A percentile compares a stretch with the other conserved stretches of the same genome.
Conservation (phyloP, 2,329 filamentous ascomycete species). For the Apiospora saccharicola region DNA sequence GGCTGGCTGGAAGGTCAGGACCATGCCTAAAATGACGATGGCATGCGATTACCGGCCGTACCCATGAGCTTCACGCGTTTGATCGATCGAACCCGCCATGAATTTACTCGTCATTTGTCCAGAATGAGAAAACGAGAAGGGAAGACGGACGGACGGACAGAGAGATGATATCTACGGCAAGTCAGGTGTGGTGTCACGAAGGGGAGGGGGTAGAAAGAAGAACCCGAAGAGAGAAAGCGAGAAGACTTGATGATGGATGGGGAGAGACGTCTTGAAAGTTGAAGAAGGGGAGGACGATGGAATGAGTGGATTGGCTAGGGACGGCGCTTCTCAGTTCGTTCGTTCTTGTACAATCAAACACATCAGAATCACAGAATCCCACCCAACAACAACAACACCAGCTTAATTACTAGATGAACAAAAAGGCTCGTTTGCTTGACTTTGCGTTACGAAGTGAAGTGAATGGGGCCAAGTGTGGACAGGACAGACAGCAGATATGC, state of each 20-base stretch:
- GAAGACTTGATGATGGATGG: neutral
- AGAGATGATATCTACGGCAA: neutral
- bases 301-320: neutral
- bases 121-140: neutral
- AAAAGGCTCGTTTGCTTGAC: neutral
- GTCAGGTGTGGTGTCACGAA: neutral
- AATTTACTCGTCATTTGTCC: neutral
- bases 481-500: neutral
- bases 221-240: neutral
- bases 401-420: slow-evolving; percentile 1
- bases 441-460: neutral
- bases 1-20: neutral
- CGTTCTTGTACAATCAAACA: neutral
- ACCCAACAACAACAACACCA: neutral
- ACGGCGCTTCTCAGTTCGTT: neutral
- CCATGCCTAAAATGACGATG: slow-evolving; percentile 1
- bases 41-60: slow-evolving; percentile 9
- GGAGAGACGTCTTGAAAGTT: neutral
- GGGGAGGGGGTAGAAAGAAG: neutral
- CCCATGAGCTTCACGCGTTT: neutral
- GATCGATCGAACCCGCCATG: neutral
- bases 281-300: neutral
- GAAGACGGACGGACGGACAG: neutral
- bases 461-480: neutral
- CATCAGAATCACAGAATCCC: neutral